Conservation (phyloP, 1,284 basidiomycete species). For the Ceratobasidium sp. region DNA sequence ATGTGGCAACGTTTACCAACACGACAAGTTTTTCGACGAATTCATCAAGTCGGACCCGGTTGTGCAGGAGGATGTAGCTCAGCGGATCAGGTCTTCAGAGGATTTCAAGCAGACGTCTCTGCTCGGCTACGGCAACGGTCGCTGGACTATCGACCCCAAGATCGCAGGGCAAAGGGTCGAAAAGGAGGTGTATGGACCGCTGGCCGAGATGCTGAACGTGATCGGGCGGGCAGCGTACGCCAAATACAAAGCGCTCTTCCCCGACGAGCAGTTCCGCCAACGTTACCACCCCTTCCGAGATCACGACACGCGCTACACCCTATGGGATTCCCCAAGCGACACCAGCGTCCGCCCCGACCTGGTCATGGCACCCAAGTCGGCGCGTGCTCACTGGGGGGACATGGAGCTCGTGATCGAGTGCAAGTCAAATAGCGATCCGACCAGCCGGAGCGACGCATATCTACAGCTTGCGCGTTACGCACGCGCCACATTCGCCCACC, state of each 20-base stretch:
- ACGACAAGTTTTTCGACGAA: conserved; percentile 16
- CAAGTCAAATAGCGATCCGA: neutral
- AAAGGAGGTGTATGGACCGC: neutral
- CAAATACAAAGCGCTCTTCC: neutral
- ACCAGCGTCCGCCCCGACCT: conserved; percentile 8
- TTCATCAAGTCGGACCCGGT: conserved; percentile 6
- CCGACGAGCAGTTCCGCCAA: conserved; percentile 1
- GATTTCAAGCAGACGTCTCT: neutral
- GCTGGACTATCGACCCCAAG: neutral
- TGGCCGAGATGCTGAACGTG: conserved; percentile 12
- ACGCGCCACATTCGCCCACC: conserved; percentile 17
- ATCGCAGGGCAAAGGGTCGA: neutral
- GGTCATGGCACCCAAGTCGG: neutral
- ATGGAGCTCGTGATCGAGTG: conserved; percentile 32
- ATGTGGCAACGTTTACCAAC: neutral
- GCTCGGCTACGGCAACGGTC: neutral
- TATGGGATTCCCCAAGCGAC: conserved; percentile 17
- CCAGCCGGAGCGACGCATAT: neutral
- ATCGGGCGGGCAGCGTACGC: neutral
- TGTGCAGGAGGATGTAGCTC: neutral
- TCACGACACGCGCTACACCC: neutral
- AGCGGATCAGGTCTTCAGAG: neutral
- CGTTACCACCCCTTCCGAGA: neutral
- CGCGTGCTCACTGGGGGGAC: conserved; percentile 25
- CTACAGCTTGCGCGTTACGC: conserved; percentile 39